Conservation (phyloP, 1,139 yeast species). For the Debaryomyces singareniensis region DNA sequence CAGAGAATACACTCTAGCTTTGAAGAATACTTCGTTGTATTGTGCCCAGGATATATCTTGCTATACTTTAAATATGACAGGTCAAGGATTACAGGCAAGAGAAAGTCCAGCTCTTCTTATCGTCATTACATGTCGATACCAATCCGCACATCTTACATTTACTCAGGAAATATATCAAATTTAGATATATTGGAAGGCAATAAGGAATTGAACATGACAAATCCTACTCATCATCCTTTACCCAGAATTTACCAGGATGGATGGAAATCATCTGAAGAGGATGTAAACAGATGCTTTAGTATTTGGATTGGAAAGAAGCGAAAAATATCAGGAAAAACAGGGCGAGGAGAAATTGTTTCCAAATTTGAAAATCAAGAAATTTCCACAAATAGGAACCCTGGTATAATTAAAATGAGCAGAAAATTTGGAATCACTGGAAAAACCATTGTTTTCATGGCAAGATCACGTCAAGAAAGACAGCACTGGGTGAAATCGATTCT, state of each 20-base stretch:
- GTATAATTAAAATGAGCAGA: slow-evolving; percentile 34
- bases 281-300: slow-evolving; percentile 66
- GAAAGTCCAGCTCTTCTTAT: slow-evolving; percentile 38
- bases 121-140: slow-evolving; percentile 53
- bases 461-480: slow-evolving; percentile 80
- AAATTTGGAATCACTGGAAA: slow-evolving; percentile 65
- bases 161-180: slow-evolving; percentile 61
- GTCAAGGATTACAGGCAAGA: slow-evolving; percentile 38
- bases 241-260: slow-evolving; percentile 80
- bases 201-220: slow-evolving; percentile 34
- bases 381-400: slow-evolving; percentile 27
- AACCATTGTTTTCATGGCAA: slow-evolving; percentile 68
- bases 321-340: slow-evolving; percentile 18
- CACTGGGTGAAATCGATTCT: slow-evolving; percentile 68
- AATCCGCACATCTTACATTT: slow-evolving; percentile 62
- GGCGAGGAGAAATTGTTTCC: not conserved
- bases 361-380: slow-evolving; percentile 9
- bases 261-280: slow-evolving; percentile 77
- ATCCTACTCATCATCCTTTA: slow-evolving; percentile 51
- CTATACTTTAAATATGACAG: slow-evolving; percentile 44
- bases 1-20: slow-evolving; percentile 64
- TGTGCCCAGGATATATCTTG: slow-evolving; percentile 64
- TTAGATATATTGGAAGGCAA: slow-evolving; percentile 50
- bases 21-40: slow-evolving; percentile 51
- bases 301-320: slow-evolving; percentile 75